Percentiles rank a stretch among this genome's conserved stretches.
Evolutionary conservation across 306 rosid species (phyloP).

Genomic region (Cucumis melo): DNA sequence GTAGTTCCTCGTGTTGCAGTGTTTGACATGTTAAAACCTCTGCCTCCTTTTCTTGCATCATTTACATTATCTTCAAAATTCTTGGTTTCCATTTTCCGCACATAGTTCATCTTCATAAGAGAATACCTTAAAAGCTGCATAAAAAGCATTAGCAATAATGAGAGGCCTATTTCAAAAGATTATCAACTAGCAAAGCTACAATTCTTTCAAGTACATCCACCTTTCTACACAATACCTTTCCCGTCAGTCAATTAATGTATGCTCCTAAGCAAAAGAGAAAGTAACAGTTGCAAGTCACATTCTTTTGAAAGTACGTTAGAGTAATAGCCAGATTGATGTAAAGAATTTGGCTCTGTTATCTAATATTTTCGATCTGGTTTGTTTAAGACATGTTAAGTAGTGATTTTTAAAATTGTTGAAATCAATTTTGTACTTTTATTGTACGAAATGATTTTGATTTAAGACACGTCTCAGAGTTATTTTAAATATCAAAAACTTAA

Average conservation of each 20-base stretch:
- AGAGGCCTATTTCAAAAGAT: not conserved
- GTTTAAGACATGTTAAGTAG: no score
- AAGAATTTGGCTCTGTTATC: no score
- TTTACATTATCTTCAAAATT: no score
- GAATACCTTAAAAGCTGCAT: not conserved
- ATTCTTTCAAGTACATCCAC: not conserved
- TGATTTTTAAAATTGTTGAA: no score
- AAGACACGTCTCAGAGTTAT: no score
- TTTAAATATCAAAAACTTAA: no score
- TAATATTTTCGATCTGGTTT: no score
- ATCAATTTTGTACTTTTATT: no score
- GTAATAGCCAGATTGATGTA: no score
- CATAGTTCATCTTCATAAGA: not conserved
- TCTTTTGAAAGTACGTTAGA: not conserved
- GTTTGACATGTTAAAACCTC: not conserved
- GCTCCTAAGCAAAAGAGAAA: not conserved
- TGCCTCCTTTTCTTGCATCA: no score
- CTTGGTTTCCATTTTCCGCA: no score
- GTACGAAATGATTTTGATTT: no score
- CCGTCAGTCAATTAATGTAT: not conserved
- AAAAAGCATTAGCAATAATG: not conserved
- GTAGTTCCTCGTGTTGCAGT: not conserved
- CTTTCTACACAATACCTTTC: not conserved
- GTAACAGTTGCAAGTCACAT: not conserved
- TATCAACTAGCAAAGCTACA: not conserved